Conservation (phyloP, 176 grass and related monocot genomes). For the Rhynchospora tenuis region DNA sequence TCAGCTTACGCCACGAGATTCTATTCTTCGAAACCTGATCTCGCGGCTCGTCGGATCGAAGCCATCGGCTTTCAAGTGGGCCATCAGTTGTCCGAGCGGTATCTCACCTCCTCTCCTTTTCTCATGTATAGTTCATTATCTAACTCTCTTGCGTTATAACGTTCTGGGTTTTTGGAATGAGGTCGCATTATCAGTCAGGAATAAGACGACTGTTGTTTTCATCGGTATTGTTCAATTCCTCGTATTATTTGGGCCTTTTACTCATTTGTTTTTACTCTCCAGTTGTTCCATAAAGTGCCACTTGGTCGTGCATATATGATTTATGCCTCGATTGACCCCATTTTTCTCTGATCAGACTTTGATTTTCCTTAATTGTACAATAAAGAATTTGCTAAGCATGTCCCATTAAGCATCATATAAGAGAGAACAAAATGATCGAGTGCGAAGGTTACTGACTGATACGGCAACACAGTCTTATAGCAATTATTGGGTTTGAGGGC, state of each 20-base stretch:
- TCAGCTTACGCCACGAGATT: conserved; percentile 70
- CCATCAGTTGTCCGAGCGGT: conserved; percentile 92
- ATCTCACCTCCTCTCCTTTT: not conserved
- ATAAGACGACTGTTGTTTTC: too few relatives aligned
- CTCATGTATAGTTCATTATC: not conserved
- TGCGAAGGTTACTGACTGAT: not conserved
- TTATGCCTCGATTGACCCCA: not conserved
- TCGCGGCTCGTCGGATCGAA: conserved; percentile 91
- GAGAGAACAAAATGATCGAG: not conserved
- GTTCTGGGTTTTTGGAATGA: not conserved
- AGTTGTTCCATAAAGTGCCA: not conserved
- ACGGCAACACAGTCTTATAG: not conserved
- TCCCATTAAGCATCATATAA: not conserved
- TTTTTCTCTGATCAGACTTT: not conserved
- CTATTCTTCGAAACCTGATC: conserved; percentile 78
- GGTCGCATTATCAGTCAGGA: not conserved
- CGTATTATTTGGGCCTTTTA: not conserved
- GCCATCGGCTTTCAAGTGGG: conserved; percentile 95
- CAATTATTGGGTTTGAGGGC: not conserved
- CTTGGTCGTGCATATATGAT: not conserved
- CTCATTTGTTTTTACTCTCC: conserved; percentile 10
- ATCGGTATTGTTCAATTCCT: not conserved
- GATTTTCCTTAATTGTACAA: not conserved
- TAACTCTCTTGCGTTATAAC: not conserved
- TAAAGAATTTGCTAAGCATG: not conserved